Conservation (phyloP, 2,329 filamentous ascomycete genomes). For the Fusarium torreyae region DNA sequence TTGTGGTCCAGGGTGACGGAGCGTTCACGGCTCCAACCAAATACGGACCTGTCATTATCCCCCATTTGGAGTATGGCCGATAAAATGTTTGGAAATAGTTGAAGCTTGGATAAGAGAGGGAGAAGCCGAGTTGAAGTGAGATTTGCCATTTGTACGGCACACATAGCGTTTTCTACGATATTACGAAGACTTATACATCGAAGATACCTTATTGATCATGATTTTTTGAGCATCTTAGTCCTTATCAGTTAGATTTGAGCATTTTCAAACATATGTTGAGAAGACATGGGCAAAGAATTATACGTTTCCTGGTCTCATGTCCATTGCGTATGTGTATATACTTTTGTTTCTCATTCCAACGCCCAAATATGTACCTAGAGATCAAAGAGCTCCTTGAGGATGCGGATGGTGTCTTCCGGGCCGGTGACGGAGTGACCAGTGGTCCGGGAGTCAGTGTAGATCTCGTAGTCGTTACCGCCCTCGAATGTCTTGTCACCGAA, state of each 20-base stretch:
- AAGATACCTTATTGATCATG: constrained; percentile 45
- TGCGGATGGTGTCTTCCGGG: constrained; percentile 85
- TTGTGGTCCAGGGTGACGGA: constrained; percentile 94
- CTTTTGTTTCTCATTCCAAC: constrained; percentile 28
- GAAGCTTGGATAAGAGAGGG: constrained; percentile 3
- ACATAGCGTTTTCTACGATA: constrained; percentile 42
- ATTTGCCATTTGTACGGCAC: constrained; percentile 25
- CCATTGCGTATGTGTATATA: constrained; percentile 31
- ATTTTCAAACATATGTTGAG: background rate
- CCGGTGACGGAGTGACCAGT: constrained; percentile 86
- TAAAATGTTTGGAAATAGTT: constrained; percentile 29
- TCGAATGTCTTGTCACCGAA: constrained; percentile 95
- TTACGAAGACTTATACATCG: constrained; percentile 42
- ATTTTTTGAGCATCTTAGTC: constrained; percentile 1
- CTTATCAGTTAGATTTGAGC: constrained; percentile 1
- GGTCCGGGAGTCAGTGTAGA: constrained; percentile 85
- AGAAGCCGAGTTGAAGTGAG: constrained; percentile 6
- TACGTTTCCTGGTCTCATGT: constrained; percentile 35
- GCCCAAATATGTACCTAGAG: constrained; percentile 60
- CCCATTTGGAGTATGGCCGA: constrained; percentile 81
- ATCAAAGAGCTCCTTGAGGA: constrained; percentile 86
- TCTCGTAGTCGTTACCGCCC: constrained; percentile 97
- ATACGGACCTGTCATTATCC: constrained; percentile 96
- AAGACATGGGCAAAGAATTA: constrained; percentile 15
- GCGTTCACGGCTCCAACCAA: constrained; percentile 88